These are phyloP conservation scores for Marasmius sp. DNA, from an alignment of 1,284 basidiomycete genomes.

Conservation along the genomic window DNA sequence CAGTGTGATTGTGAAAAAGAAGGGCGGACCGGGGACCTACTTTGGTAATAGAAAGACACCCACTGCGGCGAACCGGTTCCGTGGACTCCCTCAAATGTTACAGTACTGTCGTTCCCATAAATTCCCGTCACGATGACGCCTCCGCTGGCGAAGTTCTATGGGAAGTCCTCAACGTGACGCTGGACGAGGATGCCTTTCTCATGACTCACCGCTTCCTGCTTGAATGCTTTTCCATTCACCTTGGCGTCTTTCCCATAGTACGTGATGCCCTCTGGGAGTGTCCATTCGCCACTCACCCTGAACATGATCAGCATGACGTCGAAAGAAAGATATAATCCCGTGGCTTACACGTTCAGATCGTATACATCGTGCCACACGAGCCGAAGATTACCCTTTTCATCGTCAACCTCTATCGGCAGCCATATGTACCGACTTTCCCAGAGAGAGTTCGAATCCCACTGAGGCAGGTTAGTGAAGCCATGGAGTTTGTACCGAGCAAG, in stretches of 20 bases:
- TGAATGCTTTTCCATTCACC: neutral
- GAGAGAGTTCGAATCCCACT: slow-evolving; percentile 5
- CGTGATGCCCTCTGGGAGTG: neutral
- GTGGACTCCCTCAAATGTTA: slow-evolving; percentile 26
- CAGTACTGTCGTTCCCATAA: slow-evolving; percentile 12
- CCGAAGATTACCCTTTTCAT: slow-evolving; percentile 23
- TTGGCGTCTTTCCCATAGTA: neutral
- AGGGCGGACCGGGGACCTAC: slow-evolving; percentile 1
- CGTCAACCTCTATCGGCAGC: slow-evolving; percentile 27
- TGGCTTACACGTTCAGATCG: slow-evolving; percentile 24
- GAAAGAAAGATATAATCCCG: slow-evolving; percentile 12
- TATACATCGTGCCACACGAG: slow-evolving; percentile 30
- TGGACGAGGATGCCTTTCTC: too few species aligned
- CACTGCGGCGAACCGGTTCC: slow-evolving; percentile 30
- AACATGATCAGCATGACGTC: neutral
- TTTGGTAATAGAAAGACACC: slow-evolving; percentile 32
- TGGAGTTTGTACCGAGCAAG: neutral
- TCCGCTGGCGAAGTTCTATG: neutral
- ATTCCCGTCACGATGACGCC: neutral
- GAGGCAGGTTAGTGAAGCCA: neutral
- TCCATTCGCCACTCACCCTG: slow-evolving; percentile 2
- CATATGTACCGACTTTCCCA: slow-evolving; percentile 26
- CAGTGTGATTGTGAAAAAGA: neutral
- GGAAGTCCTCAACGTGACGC: neutral
- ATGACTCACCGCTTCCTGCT: slow-evolving; percentile 1